Conservation (phyloP, 345 rosid genomes). For the Isatis tinctoria region DNA sequence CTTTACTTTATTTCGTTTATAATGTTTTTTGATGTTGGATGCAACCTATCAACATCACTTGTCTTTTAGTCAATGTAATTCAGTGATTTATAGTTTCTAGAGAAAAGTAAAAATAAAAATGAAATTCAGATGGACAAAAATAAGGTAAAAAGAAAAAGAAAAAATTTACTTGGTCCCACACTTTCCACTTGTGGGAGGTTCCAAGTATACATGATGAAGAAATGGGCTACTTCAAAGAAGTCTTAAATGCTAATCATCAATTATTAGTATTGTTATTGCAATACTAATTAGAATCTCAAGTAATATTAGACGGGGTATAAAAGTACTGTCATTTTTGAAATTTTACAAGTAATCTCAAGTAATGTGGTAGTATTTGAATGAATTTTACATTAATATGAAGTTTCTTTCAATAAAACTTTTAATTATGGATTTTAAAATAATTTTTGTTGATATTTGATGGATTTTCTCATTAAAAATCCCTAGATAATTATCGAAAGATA, state of each 20-base stretch:
- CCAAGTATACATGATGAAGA: constrained; percentile 6
- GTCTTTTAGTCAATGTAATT: neutral
- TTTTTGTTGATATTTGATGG: too few species aligned
- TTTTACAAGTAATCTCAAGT: too few species aligned
- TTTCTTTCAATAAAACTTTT: too few species aligned
- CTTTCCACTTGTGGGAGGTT: neutral
- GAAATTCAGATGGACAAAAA: neutral
- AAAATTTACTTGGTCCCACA: neutral
- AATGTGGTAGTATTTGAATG: too few species aligned
- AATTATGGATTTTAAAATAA: too few species aligned
- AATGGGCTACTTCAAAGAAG: neutral
- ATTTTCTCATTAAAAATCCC: too few species aligned
- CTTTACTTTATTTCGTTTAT: neutral
- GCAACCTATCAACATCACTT: neutral
- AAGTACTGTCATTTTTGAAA: neutral
- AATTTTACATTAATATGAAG: too few species aligned
- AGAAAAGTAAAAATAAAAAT: neutral
- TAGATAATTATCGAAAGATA: neutral
- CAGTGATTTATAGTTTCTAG: neutral
- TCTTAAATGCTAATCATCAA: neutral
- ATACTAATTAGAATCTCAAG: neutral
- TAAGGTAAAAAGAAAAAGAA: neutral
- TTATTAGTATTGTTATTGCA: neutral
- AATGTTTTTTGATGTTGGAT: neutral
- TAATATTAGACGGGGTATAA: neutral